Base-by-base conservation (phyloP, 371 early-diverging fungal species). In the Mortierella sp. region DNA sequence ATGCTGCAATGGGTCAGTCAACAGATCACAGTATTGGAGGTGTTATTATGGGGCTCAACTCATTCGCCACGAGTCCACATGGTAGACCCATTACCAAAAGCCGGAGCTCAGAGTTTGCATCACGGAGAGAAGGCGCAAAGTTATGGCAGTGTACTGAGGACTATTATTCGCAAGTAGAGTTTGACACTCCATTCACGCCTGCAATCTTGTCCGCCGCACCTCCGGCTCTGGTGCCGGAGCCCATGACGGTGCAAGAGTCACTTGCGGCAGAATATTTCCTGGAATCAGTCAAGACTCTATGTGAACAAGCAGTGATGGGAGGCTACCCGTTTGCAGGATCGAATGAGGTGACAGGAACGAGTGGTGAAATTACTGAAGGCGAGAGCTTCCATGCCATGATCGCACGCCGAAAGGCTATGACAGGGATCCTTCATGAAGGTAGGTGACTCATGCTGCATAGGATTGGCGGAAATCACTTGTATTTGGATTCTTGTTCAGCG, bases 311-410 rank as follows among this genome's bases (percentile, higher is more conserved):
- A 3, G 67, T 84, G 0, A 58, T 82, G 37, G 86, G 86, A 16
- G 86, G 82, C 0, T 86, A 86, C 64, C 86, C 86, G 19, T 85
- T 86, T 58, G 58, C 79, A 1, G 83, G 84, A 2, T 63, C 82
- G 27, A 82, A 82, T 13, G 79, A 82, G 19, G 79, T 80, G 17
- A 77, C 81, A 0, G 82, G 81, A 0, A 77, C 79, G n/a, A 82
- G 83, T 3, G 76, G 78, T 16, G 85, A 85, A 40, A 68, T 86
- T 8, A 71, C 80, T 3, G 79, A 78, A 37, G 88, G 86, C 7
- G 86, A 85, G 45, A 81, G 82, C 19, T 77, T 83, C 10, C 80
- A 81, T 57, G 71, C 81, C 3, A 58, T 85, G 34, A 61, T 85
- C 13, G 77, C 86, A 5, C 80, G 88, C 37, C 74, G 85, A 40